phyloP scores from a whole-genome alignment of 768 basidiomycete species.

The Termitomyces sp. region DNA sequence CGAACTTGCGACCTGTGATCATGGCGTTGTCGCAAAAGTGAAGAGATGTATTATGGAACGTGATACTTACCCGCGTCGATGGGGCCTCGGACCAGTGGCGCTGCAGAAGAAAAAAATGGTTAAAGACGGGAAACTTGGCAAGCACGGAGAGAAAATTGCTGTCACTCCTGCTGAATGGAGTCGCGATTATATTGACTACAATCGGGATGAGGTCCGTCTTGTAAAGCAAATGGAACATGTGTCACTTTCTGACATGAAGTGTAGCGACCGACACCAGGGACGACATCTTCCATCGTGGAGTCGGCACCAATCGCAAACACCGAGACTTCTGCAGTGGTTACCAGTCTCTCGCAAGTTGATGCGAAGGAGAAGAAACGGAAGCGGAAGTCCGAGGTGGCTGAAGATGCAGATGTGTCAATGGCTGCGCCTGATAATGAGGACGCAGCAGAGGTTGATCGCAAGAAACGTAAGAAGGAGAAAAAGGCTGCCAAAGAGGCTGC shows the following conservation, averaged over 20 bases:
- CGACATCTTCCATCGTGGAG: slow-evolving; percentile 22
- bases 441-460: slow-evolving; percentile 51
- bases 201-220: slow-evolving; percentile 46
- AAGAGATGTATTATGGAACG: slow-evolving; percentile 99
- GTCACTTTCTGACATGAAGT: slow-evolving; percentile 9
- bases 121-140: slow-evolving; percentile 95
- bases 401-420: slow-evolving; percentile 38
- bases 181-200: slow-evolving; percentile 91
- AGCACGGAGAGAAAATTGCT: slow-evolving; percentile 86
- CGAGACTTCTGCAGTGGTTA: slow-evolving; percentile 16
- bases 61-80: slow-evolving; percentile 95
- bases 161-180: slow-evolving; percentile 91
- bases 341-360: slow-evolving; percentile 36
- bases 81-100: slow-evolving; percentile 98
- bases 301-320: slow-evolving; percentile 18
- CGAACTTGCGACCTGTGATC: slow-evolving; percentile 95
- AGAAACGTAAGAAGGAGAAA: slow-evolving; percentile 60
- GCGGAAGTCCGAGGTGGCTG: slow-evolving; percentile 62
- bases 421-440: slow-evolving; percentile 35
- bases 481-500: slow-evolving; percentile 45
- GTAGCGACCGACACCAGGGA: slow-evolving; percentile 31
- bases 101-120: slow-evolving; percentile 97
- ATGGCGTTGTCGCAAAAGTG: slow-evolving; percentile 98
- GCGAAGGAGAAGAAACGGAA: slow-evolving; percentile 85
- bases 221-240: slow-evolving; percentile 1